phyloP scores from a whole-genome alignment of 495 filamentous ascomycete species.

The Lineolata rhizophorae region DNA sequence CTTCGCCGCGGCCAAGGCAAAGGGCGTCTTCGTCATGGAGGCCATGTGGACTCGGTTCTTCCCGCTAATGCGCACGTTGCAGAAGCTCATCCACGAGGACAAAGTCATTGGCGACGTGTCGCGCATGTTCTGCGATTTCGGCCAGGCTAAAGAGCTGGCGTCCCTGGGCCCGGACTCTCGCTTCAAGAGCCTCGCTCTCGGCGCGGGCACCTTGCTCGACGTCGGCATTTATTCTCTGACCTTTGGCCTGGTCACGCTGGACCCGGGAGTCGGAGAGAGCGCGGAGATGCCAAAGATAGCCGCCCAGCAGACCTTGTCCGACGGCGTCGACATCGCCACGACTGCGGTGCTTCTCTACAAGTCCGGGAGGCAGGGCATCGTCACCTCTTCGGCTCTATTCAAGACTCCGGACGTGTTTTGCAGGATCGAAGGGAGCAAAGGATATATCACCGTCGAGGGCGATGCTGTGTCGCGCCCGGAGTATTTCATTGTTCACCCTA shows the following conservation, averaged over 20 bases:
- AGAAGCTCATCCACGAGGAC: slow-evolving; percentile 8
- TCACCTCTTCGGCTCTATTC: slow-evolving; percentile 6
- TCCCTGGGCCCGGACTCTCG: slow-evolving; percentile 5
- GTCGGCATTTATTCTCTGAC: slow-evolving; percentile 11
- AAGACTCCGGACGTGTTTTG: slow-evolving; percentile 2
- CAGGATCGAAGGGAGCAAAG: slow-evolving; percentile 8
- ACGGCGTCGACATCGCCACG: slow-evolving; percentile 5
- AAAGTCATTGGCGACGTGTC: slow-evolving; percentile 7
- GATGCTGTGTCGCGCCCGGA: too few relatives aligned
- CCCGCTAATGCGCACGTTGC: slow-evolving; percentile 7
- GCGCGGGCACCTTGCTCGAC: slow-evolving; percentile 10
- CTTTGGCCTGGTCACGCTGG: slow-evolving; percentile 5
- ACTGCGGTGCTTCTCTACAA: slow-evolving; percentile 5
- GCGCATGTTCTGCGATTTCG: slow-evolving; percentile 11
- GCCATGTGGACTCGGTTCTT: slow-evolving; percentile 15
- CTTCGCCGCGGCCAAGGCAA: slow-evolving; percentile 19
- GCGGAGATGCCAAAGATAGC: slow-evolving; percentile 8
- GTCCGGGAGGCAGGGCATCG: slow-evolving; percentile 6
- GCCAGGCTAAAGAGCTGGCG: slow-evolving; percentile 6
- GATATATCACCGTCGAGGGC: slow-evolving; percentile 5
- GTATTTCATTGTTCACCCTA: too few relatives aligned
- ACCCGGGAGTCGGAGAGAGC: slow-evolving; percentile 3
- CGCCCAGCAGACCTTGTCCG: slow-evolving; percentile 6
- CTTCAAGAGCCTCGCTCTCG: slow-evolving; percentile 10
- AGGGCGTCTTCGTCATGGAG: slow-evolving; percentile 23